phyloP scores from a whole-genome alignment of 768 basidiomycete species.

The Goffeauzyma gilvescens region DNA sequence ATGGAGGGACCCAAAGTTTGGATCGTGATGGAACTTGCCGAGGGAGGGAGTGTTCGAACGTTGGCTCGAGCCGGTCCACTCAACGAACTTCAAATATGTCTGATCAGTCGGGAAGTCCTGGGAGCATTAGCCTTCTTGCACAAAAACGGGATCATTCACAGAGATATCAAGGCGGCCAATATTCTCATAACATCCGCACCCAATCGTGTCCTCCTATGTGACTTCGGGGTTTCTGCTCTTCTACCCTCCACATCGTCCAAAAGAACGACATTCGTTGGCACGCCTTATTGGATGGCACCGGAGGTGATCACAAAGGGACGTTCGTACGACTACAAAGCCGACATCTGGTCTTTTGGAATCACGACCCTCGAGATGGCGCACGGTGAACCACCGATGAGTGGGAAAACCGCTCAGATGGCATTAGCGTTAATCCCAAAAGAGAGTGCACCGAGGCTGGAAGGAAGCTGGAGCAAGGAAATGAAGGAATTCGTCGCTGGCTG shows the following conservation, averaged over 20 bases:
- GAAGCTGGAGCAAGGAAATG: conserved; percentile 70
- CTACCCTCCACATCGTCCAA: conserved; percentile 59
- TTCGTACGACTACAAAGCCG: conserved; percentile 91
- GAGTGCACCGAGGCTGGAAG: conserved; percentile 59
- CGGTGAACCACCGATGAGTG: conserved; percentile 83
- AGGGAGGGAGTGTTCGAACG: conserved; percentile 80
- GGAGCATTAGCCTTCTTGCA: conserved; percentile 74
- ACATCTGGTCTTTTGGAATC: conserved; percentile 95
- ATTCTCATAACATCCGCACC: conserved; percentile 61
- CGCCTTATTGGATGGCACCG: conserved; percentile 99
- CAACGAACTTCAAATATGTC: conserved; percentile 71
- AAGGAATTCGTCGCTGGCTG: conserved; percentile 69
- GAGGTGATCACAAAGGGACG: conserved; percentile 76
- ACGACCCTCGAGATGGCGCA: conserved; percentile 91
- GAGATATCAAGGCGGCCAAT: conserved; percentile 96
- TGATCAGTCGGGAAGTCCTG: conserved; percentile 79
- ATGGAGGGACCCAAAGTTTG: conserved; percentile 88
- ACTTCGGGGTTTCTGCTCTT: conserved; percentile 93
- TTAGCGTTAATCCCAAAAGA: conserved; percentile 74
- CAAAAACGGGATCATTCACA: conserved; percentile 81
- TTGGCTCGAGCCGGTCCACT: conserved; percentile 71
- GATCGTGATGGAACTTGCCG: conserved; percentile 97
- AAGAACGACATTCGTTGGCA: conserved; percentile 87
- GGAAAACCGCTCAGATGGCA: conserved; percentile 63
- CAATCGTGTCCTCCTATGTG: conserved; percentile 85